Evolutionary conservation across 2,329 filamentous ascomycete species (phyloP).

Genomic region (Hypocrella siamensis): DNA sequence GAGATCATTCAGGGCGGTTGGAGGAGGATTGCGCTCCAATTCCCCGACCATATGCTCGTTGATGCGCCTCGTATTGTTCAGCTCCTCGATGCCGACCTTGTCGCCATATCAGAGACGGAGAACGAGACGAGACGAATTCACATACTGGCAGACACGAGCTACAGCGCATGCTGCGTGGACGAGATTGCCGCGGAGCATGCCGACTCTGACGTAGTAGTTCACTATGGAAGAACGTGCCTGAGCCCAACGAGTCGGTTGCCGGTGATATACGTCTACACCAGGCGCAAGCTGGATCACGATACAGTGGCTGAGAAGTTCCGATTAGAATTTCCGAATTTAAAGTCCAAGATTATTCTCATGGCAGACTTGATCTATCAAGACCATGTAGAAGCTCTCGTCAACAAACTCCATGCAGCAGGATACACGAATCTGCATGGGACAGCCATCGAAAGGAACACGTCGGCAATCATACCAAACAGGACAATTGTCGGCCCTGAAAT

Average conservation of each 20-base stretch:
- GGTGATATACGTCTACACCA: conserved; percentile 82
- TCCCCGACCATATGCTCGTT: conserved; percentile 80
- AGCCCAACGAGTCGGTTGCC: conserved; percentile 79
- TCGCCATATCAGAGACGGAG: conserved; percentile 2
- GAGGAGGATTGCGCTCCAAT: conserved; percentile 76
- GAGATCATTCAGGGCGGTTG: conserved; percentile 63
- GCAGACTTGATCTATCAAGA: conserved; percentile 79
- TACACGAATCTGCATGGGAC: conserved; percentile 58
- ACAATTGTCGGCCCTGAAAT: conserved; percentile 33
- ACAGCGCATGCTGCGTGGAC: conserved; percentile 92
- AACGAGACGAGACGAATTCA: conserved; percentile 36
- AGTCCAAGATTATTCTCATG: conserved; percentile 58
- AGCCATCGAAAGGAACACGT: conserved; percentile 60
- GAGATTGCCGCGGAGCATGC: conserved; percentile 93
- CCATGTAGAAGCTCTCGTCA: conserved; percentile 47
- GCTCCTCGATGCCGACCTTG: conserved; percentile 20
- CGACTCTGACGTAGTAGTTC: conserved; percentile 77
- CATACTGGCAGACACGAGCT: conserved; percentile 89
- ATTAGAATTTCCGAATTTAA: conserved; percentile 48
- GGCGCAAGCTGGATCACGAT: conserved; percentile 48
- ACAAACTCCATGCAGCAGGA: conserved; percentile 40
- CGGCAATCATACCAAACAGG: conserved; percentile 71
- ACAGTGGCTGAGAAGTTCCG: conserved; percentile 44
- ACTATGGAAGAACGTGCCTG: conserved; percentile 85
- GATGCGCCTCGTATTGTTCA: conserved; percentile 73